Base-by-base conservation (phyloP, 352 stramenopile species). In the Phytopythium vexans region DNA sequence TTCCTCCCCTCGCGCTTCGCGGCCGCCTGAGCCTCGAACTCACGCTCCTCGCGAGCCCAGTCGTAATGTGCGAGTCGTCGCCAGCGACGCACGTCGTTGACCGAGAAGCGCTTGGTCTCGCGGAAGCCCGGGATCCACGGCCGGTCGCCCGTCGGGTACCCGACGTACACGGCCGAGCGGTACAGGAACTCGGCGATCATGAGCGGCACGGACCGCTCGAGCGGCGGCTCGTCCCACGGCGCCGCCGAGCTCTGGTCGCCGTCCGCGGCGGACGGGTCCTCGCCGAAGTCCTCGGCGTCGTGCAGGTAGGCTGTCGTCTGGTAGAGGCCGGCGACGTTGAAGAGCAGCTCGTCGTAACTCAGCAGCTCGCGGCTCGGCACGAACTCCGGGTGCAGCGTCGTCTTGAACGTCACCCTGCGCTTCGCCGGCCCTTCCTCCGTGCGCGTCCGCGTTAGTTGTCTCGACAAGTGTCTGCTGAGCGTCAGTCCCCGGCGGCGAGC, bases 131-230 rank as follows among this genome's bases (percentile, higher is more conserved):
- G 76, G 16, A 88, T 59, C 77, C 77, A 88, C 11, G 74, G 72
- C 45, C 76, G 66, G 11, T 77, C 70, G 9, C 58, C 60, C 40
- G 63, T 57, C 4, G 64, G 71, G 50, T 86, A 80, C 1, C 80
- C 80, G 16, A 91, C 51, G 58, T 82, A 87, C 43, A 88, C 61
- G 42, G 77, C 80, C 47, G 80, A 88, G 8, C 80, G 73, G 55
- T 86, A 85, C 11, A 91, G 72, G 42, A 91, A 91, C 63, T 91
- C 80, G 35, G 77, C 80, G 62, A 91, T 86, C 74, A 91, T 82
- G 58, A 91, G 72, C 50, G 74, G 68, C 60, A 86, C 68, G n/a
- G 80, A 90, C 8, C 74, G 72, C 58, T 88, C 77, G 0, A 74
- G 56, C 6, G 70, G 66, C 43, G 66, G 66, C 43, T 79, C 72